Base-by-base conservation (phyloP, 106 monocot species). In the Phalaenopsis aphrodite region DNA sequence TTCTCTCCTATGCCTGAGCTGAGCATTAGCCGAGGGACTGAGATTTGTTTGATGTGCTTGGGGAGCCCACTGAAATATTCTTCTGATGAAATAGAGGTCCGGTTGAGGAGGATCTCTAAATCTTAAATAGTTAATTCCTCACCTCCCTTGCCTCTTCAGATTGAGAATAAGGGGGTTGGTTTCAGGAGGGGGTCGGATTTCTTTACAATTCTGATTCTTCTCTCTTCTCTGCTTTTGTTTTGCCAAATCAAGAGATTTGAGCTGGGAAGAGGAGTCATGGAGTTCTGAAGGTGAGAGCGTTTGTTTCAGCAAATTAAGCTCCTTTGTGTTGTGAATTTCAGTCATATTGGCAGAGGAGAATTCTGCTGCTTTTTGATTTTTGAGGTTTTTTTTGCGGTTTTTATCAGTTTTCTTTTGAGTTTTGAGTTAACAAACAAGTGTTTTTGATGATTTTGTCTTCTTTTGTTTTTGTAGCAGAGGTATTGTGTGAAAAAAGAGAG, bases 11-110 rank as follows among this genome's bases (percentile, higher is more conserved):
- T 80, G 80, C 75, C 43, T 79, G 80, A 42, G 73, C 56, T 75
- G 57, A 78, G 72, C 72, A 78, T 21, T 83, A 82, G 83, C 42
- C 57, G 55, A 47, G 58, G 72, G 82, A 83, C 85, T 87, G 87
- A 80, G 87, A 87, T 85, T 85, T 87, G 85, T 90, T 83, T 81
- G 85, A 72, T 79, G 78, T 61, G 85, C 79, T 79, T 67, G 30
- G 75, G 45, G 73, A 64, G 57, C 47, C 83, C 74, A 74, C 74
- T 45, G 1, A 19, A 74, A 19, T 45, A 18, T 18, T 41, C 17
- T 74, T 45, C 74, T 42, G 3, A 73, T 42, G 69, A 69, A 39
- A 69, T 30, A 38, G 69, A 30, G 69, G 14, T 2, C 4, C 5
- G 8, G 6, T 45, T 42, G 8, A 8, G 12, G 19, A 10, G 45